Evolutionary conservation across 305 asterid genomes (phyloP), one percentile per base, ranked within the genome.

Genomic region (Solanum hybrid): DNA sequence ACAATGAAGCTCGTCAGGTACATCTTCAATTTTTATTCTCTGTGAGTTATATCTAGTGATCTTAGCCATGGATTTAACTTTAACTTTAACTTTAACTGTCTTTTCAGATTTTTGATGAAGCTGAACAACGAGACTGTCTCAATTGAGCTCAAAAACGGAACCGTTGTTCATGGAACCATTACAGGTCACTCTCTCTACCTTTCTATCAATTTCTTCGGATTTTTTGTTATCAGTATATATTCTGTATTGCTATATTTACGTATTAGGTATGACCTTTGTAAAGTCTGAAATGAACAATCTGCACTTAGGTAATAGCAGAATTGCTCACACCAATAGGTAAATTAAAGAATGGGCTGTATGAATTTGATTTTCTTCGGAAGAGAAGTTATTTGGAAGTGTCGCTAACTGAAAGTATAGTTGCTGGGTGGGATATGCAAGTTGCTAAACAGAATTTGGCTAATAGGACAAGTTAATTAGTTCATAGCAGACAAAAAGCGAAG

Each of bases 61-160:
- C 35, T 34, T 31, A 38, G 2, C 80, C 32, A 17, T 85, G 66
- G 6, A 45, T 27, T 87, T 69, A 5, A 88, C 89, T 40, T 42
- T 13, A 45, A 86, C 27, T 27, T 87, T 69, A 5, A 88, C 89
- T 42, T 42, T 14, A 45, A 86, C 27, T 60, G 51, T 87, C 71
- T 86, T 12, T 64, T 56, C 93, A 96, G 99, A 92, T 97, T 96
- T 93, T 92, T 96, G 94, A 95, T 95, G 99, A 96, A 95, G 92
- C 92, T 96, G 93, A 95, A 95, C 96, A 96, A 96, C 78, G 99
- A 96, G 92, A 96, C 98, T 2, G 99, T 96, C 37, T 96, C 99
- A 71, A 96, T 96, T 92, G 99, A 96, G 94, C 98, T 96, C 5
- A 96, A 95, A 90, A 95, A 96, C 15, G 98, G 98, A 88, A 93